These are phyloP conservation scores for Taphrina wiesneri DNA, from an alignment of 1,139 yeast genomes.

Conservation along the genomic window DNA sequence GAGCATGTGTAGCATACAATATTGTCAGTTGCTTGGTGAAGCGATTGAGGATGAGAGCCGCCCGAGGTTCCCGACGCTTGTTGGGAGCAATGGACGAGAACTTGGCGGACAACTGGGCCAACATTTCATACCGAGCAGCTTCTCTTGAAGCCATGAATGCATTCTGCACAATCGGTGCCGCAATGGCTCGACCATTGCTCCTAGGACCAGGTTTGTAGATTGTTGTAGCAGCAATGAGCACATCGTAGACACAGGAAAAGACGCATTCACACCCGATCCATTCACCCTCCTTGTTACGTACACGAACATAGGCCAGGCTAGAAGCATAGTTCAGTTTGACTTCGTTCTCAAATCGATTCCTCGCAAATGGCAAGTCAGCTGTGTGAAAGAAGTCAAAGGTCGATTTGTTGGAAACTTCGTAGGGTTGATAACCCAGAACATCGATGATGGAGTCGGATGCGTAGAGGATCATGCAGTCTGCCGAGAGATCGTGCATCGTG, in stretches of 20 bases:
- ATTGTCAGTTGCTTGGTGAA: conserved; percentile 33
- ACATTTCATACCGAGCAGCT: conserved; percentile 29
- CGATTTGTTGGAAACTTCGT: conserved; percentile 33
- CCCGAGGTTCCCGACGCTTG: conserved; percentile 35
- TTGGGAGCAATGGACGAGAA: conserved; percentile 13
- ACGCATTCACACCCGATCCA: conserved; percentile 36
- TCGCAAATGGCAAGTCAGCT: conserved; percentile 26
- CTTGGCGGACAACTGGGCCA: conserved; percentile 24
- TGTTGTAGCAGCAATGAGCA: conserved; percentile 35
- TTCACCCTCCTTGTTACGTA: conserved; percentile 18
- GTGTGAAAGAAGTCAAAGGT: conserved; percentile 35
- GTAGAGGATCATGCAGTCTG: conserved; percentile 28
- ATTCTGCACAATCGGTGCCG: conserved; percentile 33
- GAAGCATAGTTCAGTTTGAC: conserved; percentile 35
- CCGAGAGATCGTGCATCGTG: conserved; percentile 35
- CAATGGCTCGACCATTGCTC: conserved; percentile 21
- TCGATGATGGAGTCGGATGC: conserved; percentile 37
- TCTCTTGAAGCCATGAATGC: conserved; percentile 17
- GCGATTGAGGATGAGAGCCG: conserved; percentile 38
- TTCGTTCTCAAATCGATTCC: conserved; percentile 5
- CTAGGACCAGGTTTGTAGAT: conserved; percentile 27
- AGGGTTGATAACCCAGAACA: conserved; percentile 37
- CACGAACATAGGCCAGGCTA: conserved; percentile 16
- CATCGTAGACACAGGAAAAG: conserved; percentile 36
- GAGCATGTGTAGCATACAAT: conserved; percentile 37